phyloP scores from a whole-genome alignment of 2,329 filamentous ascomycete genomes.

The Coleophoma crateriformis region DNA sequence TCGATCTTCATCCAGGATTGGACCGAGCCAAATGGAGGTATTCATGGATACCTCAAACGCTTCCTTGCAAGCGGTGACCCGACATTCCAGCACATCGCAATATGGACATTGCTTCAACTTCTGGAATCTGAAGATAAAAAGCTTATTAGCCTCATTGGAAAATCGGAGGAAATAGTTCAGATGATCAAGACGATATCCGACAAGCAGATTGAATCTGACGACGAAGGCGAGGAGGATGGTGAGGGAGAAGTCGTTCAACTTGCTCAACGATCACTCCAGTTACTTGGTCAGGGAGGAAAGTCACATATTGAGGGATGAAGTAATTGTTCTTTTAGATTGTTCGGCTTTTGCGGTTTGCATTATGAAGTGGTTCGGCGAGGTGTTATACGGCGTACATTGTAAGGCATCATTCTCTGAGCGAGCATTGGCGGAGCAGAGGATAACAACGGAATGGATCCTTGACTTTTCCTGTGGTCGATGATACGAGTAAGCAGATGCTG shows the following conservation, averaged over 20 bases:
- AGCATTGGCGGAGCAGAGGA: constrained; percentile 26
- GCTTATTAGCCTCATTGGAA: constrained; percentile 81
- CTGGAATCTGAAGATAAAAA: constrained; percentile 91
- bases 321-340: constrained; percentile 15
- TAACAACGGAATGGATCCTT: constrained; percentile 2
- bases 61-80: constrained; percentile 93
- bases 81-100: constrained; percentile 98
- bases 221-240: constrained; percentile 81
- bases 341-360: constrained; percentile 25
- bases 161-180: constrained; percentile 84
- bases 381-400: constrained; percentile 26
- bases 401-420: constrained; percentile 25
- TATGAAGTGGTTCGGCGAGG: constrained; percentile 24
- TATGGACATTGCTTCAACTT: constrained; percentile 94
- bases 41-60: constrained; percentile 88
- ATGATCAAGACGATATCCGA: constrained; percentile 91
- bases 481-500: constrained; percentile 10
- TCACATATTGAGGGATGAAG: constrained; percentile 72
- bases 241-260: constrained; percentile 90
- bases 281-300: constrained; percentile 74
- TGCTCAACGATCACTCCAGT: constrained; percentile 82
- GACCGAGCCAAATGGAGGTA: constrained; percentile 86
- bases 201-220: constrained; percentile 80
- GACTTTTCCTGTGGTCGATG: constrained; percentile 9
- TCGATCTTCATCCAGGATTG: constrained; percentile 93